phyloP scores from a whole-genome alignment of 225 moss, liverwort and hornwort genomes.

The Pseudisothecium myosuroides region DNA sequence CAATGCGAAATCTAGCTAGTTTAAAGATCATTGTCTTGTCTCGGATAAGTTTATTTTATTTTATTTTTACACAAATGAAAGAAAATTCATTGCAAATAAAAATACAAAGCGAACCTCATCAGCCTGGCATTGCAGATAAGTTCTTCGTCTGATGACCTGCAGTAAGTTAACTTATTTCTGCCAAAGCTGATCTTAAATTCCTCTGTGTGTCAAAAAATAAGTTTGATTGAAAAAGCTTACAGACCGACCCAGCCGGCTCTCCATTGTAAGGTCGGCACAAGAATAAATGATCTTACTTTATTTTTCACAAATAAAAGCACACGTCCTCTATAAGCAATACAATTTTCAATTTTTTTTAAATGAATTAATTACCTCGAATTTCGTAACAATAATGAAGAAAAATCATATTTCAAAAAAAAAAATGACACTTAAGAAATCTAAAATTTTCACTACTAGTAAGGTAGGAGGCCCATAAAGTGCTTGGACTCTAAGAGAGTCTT shows the following conservation, averaged over 20 bases:
- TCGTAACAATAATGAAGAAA: too few relatives aligned
- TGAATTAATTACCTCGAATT: too few relatives aligned
- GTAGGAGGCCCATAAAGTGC: neutral
- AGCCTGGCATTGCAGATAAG: neutral
- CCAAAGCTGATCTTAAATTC: neutral
- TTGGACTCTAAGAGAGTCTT: too few relatives aligned
- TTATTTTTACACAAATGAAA: neutral
- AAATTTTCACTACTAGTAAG: too few relatives aligned
- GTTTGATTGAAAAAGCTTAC: neutral
- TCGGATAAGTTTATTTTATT: rapidly evolving
- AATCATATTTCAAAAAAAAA: too few relatives aligned
- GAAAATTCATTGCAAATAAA: neutral
- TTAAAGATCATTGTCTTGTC: neutral
- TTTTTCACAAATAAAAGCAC: too few relatives aligned
- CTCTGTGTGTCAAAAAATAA: neutral
- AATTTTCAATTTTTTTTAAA: too few relatives aligned
- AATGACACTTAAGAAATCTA: too few relatives aligned
- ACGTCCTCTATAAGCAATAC: too few relatives aligned
- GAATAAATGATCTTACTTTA: too few relatives aligned
- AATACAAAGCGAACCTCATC: neutral
- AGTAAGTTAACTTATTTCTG: neutral
- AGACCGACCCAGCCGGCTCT: neutral
- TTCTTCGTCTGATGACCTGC: neutral
- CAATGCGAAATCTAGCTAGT: too few relatives aligned
- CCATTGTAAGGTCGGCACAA: neutral